Base-by-base conservation (phyloP, 2,329 filamentous ascomycete species). In the Massarina eburnea region DNA sequence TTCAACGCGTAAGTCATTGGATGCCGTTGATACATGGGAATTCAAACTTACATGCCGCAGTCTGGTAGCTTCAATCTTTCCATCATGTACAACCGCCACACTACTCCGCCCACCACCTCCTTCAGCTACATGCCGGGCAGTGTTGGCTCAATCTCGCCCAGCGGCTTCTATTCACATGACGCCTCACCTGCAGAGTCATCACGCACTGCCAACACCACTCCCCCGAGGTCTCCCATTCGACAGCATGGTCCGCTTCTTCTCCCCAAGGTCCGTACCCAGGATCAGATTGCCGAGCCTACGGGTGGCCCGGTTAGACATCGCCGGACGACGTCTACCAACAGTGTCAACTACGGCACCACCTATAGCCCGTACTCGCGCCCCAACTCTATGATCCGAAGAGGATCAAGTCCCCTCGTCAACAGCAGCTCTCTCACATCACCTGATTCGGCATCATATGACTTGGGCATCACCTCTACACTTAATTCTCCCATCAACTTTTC, bases 181-280 rank as follows among this genome's bases (percentile, higher is more conserved):
- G 89, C 86, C 35, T 82, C 81, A 26, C 81, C 81, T 34, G 38
- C 46, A 18, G 86, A 87, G 67, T 88, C 87, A 34, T 76, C 83
- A 58, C 79, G 81, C 73, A 88, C 85, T 17, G 77, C 80, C 55
- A 77, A 82, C 58, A 86, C 84, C 42, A 91, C 87, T 10, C 88
- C 88, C 42, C 80, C 79, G 42, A 78, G 80, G 53, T 87, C 88
- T 26, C 88, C 89, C 49, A 81, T 91, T 58, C 81, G 85, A 50
- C 86, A 89, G 51, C 86, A 91, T 72, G 89, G 89, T 41, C 89
- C 89, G 41, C 76, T 89, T 39, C 76, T 95, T 48, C 78, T 95
- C 24, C 90, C 90, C 63, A 94, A 91, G 79, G 91, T 95, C 73
- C 82, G 90, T 50, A 82, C 82, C 32, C 90, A 94, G 72, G 90